Percentiles rank a stretch among this genome's conserved stretches.
phyloP scores from a whole-genome alignment of 140 eudicot genomes.

The Erigeron philadelphicus region DNA sequence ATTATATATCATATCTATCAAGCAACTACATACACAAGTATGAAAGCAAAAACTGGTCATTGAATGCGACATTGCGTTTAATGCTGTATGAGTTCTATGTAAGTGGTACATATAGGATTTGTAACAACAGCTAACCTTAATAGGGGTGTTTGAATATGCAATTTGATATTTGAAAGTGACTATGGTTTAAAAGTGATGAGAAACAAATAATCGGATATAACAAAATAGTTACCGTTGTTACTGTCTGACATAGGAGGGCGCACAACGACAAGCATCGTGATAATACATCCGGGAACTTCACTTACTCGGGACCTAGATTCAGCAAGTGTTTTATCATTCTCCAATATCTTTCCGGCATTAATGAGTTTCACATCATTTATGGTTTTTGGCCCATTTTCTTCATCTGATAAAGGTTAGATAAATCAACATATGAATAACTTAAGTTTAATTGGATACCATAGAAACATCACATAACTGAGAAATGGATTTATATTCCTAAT shows the following conservation, averaged over 20 bases:
- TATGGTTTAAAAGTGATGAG: neutral
- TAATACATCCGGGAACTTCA: slow-evolving; percentile 47
- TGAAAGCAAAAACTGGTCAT: neutral
- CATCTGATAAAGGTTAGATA: slow-evolving; percentile 22
- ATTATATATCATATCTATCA: neutral
- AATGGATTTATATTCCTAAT: neutral
- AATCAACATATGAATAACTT: slow-evolving; percentile 13
- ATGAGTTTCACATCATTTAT: slow-evolving; percentile 46
- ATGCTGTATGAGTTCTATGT: neutral
- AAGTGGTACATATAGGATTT: neutral
- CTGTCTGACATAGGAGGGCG: slow-evolving; percentile 41
- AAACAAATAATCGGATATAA: neutral
- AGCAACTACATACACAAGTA: no score
- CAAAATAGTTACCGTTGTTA: slow-evolving; percentile 33
- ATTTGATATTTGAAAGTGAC: neutral
- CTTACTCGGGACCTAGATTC: slow-evolving; percentile 44
- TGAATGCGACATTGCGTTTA: neutral
- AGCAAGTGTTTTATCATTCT: slow-evolving; percentile 39
- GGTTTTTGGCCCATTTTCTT: slow-evolving; percentile 42
- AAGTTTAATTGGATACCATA: neutral
- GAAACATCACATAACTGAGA: neutral
- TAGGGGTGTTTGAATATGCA: neutral
- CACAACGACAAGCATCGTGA: slow-evolving; percentile 51
- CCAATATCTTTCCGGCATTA: slow-evolving; percentile 50
- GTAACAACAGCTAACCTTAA: neutral